A percentile compares a stretch with the other conserved stretches of the same genome.
Conservation (phyloP, 179 eudicot species). For the Gypsophila paniculata region DNA sequence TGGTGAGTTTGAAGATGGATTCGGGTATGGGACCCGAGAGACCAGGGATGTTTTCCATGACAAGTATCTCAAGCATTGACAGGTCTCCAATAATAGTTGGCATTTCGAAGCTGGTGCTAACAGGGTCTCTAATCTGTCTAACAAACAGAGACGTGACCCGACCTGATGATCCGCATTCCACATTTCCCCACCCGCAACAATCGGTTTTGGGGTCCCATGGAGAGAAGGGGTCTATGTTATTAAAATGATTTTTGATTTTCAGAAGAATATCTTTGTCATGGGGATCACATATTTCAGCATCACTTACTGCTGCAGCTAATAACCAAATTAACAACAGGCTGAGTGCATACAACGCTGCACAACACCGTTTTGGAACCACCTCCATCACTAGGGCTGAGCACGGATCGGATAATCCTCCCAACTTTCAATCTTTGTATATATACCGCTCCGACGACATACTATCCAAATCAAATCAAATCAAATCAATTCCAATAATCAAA, state of each 20-base stretch:
- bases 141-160: not conserved
- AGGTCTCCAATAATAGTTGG: not conserved
- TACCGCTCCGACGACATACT: too few species aligned
- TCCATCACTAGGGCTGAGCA: too few species aligned
- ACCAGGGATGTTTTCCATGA: not conserved
- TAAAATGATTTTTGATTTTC: not conserved
- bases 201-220: constrained; percentile 9
- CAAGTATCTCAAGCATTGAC: not conserved
- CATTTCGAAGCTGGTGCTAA: not conserved
- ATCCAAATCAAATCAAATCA: not conserved
- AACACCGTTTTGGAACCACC: not conserved
- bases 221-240: not conserved
- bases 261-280: not conserved
- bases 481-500: not conserved
- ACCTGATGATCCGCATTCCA: not conserved
- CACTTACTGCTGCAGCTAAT: not conserved
- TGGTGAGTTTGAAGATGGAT: not conserved
- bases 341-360: not conserved
- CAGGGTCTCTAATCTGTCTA: not conserved
- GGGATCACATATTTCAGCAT: not conserved
- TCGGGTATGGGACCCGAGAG: not conserved
- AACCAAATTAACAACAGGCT: not conserved
- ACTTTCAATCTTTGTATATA: not conserved
- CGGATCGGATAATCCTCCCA: not conserved
- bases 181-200: not conserved